These are phyloP conservation scores for Pseudogymnoascus sp. DNA, from an alignment of 2,329 filamentous ascomycete genomes.

Conservation along the genomic window DNA sequence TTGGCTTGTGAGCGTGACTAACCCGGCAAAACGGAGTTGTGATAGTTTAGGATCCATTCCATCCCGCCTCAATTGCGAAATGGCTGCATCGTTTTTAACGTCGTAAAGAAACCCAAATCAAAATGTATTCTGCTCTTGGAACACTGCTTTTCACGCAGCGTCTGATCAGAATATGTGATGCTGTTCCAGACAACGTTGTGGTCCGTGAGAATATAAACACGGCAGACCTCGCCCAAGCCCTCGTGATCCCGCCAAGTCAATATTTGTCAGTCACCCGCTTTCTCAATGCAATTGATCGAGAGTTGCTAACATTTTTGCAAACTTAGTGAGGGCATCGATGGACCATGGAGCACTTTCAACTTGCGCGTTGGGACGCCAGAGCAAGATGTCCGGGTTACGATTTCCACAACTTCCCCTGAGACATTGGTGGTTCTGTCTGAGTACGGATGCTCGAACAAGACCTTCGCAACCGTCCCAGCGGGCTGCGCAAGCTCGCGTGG, in stretches of 20 bases:
- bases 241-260: conserved; percentile 32
- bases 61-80: background rate
- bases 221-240: conserved; percentile 10
- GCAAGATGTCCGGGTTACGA: conserved; percentile 31
- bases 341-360: conserved; percentile 35
- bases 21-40: background rate
- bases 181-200: background rate
- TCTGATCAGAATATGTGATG: background rate
- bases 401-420: conserved; percentile 34
- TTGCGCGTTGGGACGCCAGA: conserved; percentile 33
- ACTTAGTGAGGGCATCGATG: conserved; percentile 35
- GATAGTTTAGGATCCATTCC: background rate
- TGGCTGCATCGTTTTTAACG: background rate
- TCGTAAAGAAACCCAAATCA: background rate
- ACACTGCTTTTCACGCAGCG: background rate
- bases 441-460: conserved; percentile 25
- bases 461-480: conserved; percentile 28
- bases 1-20: background rate
- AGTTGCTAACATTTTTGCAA: background rate
- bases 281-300: background rate
- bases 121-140: background rate
- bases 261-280: conserved; percentile 29
- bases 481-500: conserved; percentile 33
- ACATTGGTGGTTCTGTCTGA: conserved; percentile 30
- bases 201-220: background rate